Conservation (phyloP, 768 basidiomycete genomes). For the Trametes meyenii region DNA sequence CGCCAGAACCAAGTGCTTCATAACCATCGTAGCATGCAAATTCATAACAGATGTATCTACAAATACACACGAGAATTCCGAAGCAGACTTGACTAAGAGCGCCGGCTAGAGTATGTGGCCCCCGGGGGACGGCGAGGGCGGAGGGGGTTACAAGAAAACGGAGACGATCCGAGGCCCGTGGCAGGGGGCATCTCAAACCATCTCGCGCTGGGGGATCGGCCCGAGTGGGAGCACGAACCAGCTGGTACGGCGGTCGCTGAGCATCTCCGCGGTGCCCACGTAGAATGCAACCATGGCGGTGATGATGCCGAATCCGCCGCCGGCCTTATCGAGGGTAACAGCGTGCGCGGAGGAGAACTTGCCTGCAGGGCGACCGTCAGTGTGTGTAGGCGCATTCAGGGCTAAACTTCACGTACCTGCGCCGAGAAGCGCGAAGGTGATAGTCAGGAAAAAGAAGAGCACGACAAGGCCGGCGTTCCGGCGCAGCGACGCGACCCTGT, state of each 20-base stretch:
- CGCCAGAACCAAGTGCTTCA: conserved; percentile 1
- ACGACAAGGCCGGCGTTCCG: conserved; percentile 51
- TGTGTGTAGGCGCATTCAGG: not conserved
- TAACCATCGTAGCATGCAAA: conserved; percentile 6
- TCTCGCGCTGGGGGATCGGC: conserved; percentile 28
- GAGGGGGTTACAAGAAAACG: conserved; percentile 9
- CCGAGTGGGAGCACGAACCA: conserved; percentile 48
- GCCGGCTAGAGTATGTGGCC: conserved; percentile 17
- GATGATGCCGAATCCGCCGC: conserved; percentile 48
- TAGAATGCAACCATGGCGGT: conserved; percentile 54
- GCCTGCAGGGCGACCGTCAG: conserved; percentile 18
- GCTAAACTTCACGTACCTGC: conserved; percentile 36
- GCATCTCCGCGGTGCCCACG: conserved; percentile 44
- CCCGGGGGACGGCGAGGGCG: conserved; percentile 8
- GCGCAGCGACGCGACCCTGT: conserved; percentile 52
- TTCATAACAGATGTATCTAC: conserved; percentile 10
- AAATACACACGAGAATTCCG: conserved; percentile 9
- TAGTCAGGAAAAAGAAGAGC: conserved; percentile 54
- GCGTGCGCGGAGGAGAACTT: conserved; percentile 24
- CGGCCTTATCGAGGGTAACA: conserved; percentile 38
- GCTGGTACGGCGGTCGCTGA: conserved; percentile 36
- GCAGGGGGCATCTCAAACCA: conserved; percentile 1
- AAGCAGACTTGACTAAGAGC: conserved; percentile 3
- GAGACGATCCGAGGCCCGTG: not conserved
- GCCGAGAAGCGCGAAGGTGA: conserved; percentile 55